Evolutionary conservation across 257 asterid species (phyloP).

Genomic region (Anisodus tanguticus): DNA sequence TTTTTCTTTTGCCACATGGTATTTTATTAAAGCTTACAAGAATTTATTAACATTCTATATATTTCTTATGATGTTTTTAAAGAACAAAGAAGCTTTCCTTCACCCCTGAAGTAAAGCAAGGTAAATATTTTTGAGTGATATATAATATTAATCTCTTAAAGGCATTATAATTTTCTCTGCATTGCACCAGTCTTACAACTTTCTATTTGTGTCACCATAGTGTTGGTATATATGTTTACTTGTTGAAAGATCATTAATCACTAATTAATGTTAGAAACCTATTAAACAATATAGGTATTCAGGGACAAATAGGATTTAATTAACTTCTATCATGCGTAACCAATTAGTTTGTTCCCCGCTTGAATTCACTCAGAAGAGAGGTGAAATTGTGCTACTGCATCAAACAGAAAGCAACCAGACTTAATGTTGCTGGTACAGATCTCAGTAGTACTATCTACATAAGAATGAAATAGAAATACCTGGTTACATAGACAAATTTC

Average conservation of each 20-base stretch:
- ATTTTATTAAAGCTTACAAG: not conserved
- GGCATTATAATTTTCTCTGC: not conserved
- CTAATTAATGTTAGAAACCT: not conserved
- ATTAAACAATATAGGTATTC: not conserved
- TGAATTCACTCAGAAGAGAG: not conserved
- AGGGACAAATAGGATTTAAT: not conserved
- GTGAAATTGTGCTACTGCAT: not conserved
- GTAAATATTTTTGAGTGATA: no score
- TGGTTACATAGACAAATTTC: no score
- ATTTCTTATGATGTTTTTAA: no score
- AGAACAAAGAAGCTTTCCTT: no score
- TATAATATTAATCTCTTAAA: no score
- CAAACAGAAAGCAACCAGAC: not conserved
- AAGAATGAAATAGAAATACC: no score
- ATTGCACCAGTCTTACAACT: not conserved
- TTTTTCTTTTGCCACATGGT: not conserved
- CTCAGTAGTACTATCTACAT: no score
- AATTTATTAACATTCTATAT: no score
- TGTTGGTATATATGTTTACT: not conserved
- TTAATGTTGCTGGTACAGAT: not conserved
- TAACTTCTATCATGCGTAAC: not conserved
- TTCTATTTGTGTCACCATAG: not conserved
- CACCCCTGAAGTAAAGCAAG: no score
- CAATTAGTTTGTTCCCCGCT: not conserved
- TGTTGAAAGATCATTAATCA: not conserved